phyloP scores from a whole-genome alignment of 768 basidiomycete genomes.

The Lentinus brumalis region DNA sequence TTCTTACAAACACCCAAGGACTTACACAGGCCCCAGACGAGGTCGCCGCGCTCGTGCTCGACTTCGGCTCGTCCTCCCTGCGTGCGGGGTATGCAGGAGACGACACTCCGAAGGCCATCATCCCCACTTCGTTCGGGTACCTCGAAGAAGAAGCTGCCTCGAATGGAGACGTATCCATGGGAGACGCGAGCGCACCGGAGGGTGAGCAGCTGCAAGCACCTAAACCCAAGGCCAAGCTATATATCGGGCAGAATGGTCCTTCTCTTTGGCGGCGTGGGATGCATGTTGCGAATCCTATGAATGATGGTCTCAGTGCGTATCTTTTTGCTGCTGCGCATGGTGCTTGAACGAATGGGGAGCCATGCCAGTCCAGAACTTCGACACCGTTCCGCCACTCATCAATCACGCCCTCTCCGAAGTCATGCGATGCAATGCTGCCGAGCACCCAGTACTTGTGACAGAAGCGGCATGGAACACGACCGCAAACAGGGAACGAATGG shows the following conservation, averaged over 20 bases:
- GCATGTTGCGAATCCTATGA: constrained; percentile 82
- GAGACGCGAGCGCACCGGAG: constrained; percentile 45
- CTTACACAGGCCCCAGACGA: constrained; percentile 62
- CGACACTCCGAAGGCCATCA: constrained; percentile 90
- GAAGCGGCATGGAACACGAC: constrained; percentile 97
- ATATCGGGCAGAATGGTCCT: constrained; percentile 85
- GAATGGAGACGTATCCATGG: constrained; percentile 59
- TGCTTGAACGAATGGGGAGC: neutral
- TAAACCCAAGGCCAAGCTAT: constrained; percentile 53
- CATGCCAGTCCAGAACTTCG: constrained; percentile 72
- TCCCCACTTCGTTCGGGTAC: constrained; percentile 89
- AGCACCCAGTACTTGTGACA: constrained; percentile 91
- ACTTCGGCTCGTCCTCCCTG: constrained; percentile 87
- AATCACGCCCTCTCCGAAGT: constrained; percentile 74
- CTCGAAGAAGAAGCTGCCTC: constrained; percentile 39
- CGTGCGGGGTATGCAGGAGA: constrained; percentile 98
- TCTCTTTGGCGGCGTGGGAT: constrained; percentile 89
- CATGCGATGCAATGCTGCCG: constrained; percentile 74
- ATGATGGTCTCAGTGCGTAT: constrained; percentile 79
- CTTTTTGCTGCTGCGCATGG: neutral
- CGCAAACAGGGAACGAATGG: constrained; percentile 91
- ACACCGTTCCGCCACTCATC: constrained; percentile 68
- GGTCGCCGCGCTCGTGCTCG: constrained; percentile 94
- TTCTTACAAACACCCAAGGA: neutral
- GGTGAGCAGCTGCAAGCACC: constrained; percentile 38